Conservation (phyloP, 176 grass and related monocot species). For the Raddia guianensis region DNA sequence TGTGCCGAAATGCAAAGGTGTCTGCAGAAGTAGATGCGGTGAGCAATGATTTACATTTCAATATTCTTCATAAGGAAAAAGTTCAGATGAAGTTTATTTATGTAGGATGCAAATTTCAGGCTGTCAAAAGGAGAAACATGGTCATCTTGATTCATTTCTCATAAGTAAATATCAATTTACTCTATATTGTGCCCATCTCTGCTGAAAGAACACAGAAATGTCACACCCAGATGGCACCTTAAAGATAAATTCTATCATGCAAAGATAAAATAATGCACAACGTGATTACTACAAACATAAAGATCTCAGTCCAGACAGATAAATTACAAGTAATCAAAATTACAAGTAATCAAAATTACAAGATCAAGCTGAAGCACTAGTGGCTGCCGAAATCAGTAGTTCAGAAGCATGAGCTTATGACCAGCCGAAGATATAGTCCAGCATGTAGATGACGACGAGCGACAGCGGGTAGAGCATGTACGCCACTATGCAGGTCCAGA, state of each 20-base stretch:
- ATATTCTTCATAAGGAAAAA: neutral
- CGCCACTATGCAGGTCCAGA: constrained; percentile 87
- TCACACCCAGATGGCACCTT: neutral
- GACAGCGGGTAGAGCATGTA: constrained; percentile 78
- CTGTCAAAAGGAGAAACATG: constrained; percentile 1
- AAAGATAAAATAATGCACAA: constrained; percentile 9
- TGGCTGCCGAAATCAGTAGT: neutral
- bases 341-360: constrained; percentile 41
- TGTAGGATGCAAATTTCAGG: neutral
- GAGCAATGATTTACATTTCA: neutral
- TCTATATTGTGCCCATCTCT: neutral
- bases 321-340: constrained; percentile 41
- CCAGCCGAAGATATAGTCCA: constrained; percentile 86
- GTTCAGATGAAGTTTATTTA: neutral
- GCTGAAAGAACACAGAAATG: neutral
- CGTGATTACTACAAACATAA: constrained; percentile 30
- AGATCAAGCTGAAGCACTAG: constrained; percentile 2
- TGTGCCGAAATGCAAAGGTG: neutral
- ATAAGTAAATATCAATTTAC: neutral
- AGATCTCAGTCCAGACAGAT: neutral
- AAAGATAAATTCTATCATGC: neutral
- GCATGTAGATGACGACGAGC: constrained; percentile 73
- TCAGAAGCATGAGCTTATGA: constrained; percentile 49
- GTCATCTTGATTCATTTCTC: neutral
- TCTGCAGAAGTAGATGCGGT: neutral